These are phyloP conservation scores for Arxiozyma bovina DNA, from an alignment of 1,139 yeast species.

Conservation along the genomic window DNA sequence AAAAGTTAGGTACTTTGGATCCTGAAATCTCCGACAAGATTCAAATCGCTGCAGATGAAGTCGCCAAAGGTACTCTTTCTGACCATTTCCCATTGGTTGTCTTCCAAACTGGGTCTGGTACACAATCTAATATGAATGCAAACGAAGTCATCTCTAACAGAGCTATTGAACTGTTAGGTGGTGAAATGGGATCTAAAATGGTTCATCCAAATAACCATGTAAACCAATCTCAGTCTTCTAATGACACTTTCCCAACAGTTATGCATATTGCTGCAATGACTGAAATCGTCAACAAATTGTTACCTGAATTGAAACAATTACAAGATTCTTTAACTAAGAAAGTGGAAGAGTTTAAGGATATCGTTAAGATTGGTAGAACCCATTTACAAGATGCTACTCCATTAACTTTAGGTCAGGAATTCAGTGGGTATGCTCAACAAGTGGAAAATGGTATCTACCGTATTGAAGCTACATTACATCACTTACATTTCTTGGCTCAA, in stretches of 20 bases:
- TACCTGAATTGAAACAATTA: slow-evolving; percentile 72
- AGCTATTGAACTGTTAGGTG: slow-evolving; percentile 93
- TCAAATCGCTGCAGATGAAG: slow-evolving; percentile 92
- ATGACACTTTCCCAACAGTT: slow-evolving; percentile 97
- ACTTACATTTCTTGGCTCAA: slow-evolving; percentile 79
- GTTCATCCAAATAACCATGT: slow-evolving; percentile 98
- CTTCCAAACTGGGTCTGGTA: slow-evolving; percentile 98
- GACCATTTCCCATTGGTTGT: slow-evolving; percentile 97
- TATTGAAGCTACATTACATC: slow-evolving; percentile 66
- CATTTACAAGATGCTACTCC: slow-evolving; percentile 99
- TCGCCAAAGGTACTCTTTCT: slow-evolving; percentile 78
- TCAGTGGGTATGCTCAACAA: slow-evolving; percentile 93
- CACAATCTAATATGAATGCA: slow-evolving; percentile 98
- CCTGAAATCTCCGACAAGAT: slow-evolving; percentile 77
- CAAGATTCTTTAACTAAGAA: slow-evolving; percentile 70
- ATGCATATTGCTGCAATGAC: slow-evolving; percentile 98
- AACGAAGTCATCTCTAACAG: slow-evolving; percentile 97
- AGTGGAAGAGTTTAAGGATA: slow-evolving; percentile 71
- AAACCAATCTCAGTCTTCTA: slow-evolving; percentile 96
- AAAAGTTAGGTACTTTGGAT: slow-evolving; percentile 71
- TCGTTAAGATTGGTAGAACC: slow-evolving; percentile 97
- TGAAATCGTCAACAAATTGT: slow-evolving; percentile 63
- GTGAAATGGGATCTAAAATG: slow-evolving; percentile 77
- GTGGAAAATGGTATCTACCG: slow-evolving; percentile 82
- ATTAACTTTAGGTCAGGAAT: slow-evolving; percentile 93